phyloP scores from a whole-genome alignment of 345 rosid species.

The Lagerstroemia speciosa region DNA sequence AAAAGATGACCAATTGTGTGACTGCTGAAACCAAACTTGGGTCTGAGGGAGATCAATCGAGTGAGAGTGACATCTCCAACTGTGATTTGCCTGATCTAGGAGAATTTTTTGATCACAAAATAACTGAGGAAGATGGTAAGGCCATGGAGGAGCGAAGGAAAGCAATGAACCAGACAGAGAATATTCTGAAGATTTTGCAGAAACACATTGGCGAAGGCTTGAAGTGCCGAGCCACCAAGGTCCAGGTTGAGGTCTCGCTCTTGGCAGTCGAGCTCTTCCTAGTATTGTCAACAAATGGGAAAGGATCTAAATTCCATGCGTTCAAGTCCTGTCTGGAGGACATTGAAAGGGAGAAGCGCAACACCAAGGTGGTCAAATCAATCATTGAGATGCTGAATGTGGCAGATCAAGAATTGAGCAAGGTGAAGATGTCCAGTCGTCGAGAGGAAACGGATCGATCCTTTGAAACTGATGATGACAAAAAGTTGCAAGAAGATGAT shows the following conservation, averaged over 20 bases:
- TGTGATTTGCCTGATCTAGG: neutral
- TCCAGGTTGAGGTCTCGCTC: neutral
- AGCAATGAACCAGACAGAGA: neutral
- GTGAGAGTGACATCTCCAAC: no score
- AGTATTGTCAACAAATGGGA: neutral
- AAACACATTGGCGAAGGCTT: neutral
- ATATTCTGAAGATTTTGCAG: neutral
- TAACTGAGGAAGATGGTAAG: neutral
- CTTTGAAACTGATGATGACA: neutral
- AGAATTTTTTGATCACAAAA: neutral
- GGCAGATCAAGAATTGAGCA: neutral
- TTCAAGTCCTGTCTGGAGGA: neutral
- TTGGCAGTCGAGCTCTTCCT: neutral
- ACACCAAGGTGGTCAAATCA: neutral
- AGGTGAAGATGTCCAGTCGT: neutral
- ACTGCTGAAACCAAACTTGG: no score
- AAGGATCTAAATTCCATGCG: neutral
- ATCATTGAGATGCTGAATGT: neutral
- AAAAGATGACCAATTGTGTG: no score
- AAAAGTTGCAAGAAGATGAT: neutral
- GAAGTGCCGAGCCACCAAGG: neutral
- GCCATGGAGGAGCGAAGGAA: neutral
- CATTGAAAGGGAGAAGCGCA: neutral
- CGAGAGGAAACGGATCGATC: neutral
- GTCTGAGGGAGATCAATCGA: no score